Percentiles rank a stretch among this genome's conserved stretches.
Conservation (phyloP, 208 protist species). For the Leishmania martiniquensis region DNA sequence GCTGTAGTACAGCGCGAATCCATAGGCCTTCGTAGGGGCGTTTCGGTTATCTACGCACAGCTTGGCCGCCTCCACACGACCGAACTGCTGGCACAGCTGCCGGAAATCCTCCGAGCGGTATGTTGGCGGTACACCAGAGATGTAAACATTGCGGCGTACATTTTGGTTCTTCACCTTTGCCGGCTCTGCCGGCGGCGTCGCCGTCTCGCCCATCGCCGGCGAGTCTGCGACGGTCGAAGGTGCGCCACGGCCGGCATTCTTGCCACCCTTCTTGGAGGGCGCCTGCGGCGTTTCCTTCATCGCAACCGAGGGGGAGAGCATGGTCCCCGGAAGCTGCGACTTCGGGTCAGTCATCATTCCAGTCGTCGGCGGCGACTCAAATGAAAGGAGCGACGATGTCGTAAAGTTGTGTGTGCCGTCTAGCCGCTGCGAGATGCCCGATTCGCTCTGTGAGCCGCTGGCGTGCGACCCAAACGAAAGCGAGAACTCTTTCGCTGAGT, state of each 20-base stretch:
- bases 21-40: conserved; percentile 67
- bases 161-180: conserved; percentile 24
- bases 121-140: conserved; percentile 57
- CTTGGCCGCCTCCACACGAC: conserved; percentile 68
- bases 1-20: conserved; percentile 72
- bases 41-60: conserved; percentile 61
- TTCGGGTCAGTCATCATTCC: background rate
- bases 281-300: background rate
- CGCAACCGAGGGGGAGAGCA: background rate
- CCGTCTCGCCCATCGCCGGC: background rate
- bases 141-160: conserved; percentile 78
- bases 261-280: background rate
- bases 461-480: conserved; percentile 6
- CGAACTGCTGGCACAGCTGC: conserved; percentile 62
- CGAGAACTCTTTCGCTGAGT: conserved; percentile 3
- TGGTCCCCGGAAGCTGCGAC: background rate
- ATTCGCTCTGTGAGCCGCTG: conserved; percentile 15
- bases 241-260: background rate
- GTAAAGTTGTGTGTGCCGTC: conserved; percentile 11
- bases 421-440: conserved; percentile 7
- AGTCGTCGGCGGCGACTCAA: background rate
- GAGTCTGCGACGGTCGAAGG: background rate
- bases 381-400: background rate
- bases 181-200: background rate
- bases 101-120: conserved; percentile 59